Evolutionary conservation across 805 yeast species (phyloP), one percentile per base, ranked within the genome.

Genomic region (Ogataea neopini): DNA sequence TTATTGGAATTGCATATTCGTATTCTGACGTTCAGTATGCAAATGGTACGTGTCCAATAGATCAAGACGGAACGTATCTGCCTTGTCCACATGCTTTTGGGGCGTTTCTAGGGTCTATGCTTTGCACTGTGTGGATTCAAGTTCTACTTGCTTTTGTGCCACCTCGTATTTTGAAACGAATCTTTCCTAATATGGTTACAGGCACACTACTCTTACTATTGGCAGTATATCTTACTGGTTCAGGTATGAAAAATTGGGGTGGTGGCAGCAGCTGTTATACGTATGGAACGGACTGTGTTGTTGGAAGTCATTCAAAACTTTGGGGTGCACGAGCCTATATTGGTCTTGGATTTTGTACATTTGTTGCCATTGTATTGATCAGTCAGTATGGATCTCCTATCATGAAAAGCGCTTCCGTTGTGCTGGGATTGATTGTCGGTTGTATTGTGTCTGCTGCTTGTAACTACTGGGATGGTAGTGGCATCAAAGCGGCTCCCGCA

Each of bases 71-170:
- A 2, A 77, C 72, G 7, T 51, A 69, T 5, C 71, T 83, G 43
- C 77, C 95, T 1, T 88, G 96, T 67, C 88, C 88, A 4, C 83
- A 82, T 45, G 96, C 89, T 0, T 86, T 85, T 59, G 96, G 95
- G 51, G 79, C 78, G 8, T 74, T 88, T 30, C 67, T 87, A 47
- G 95, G 83, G 18, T 82, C 92, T 3, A 81, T 85, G 26, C 71
- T 75, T 18, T 74, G 81, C 19, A 84, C 91, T 65, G 84, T 87
- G 0, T 71, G 86, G 41, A 61, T 88, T 26, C 89, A 85, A 66
- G 72, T 88, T 32, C 56, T 75, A 11, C 61, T 84, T 49, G 81
- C 91, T 1, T 87, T 87, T 61, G 65, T 81, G 45, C 95, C 96
- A 1, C 80, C 92, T 3, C 72, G 68, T 40, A 56, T 70, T 9